Percentiles rank a stretch among this genome's conserved stretches.
Conservation (phyloP, 352 stramenopile species). For the Phytophthora parvispora region DNA sequence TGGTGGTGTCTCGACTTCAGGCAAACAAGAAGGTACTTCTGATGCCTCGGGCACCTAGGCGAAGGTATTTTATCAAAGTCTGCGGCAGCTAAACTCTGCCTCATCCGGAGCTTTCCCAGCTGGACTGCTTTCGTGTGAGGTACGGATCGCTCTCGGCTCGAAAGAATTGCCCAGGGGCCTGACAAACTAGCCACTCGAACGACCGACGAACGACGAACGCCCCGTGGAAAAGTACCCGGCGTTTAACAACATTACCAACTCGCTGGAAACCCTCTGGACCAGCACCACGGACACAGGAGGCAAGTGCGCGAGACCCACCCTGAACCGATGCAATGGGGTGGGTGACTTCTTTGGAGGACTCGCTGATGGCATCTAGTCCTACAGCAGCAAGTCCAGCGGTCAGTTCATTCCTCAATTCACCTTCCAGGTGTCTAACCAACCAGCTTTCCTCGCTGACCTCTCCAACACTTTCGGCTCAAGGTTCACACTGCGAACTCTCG, state of each 20-base stretch:
- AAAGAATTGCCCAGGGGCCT: constrained; percentile 12
- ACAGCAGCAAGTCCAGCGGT: background rate
- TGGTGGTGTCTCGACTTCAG: background rate
- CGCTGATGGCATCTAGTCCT: background rate
- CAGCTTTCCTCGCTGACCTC: constrained; percentile 12
- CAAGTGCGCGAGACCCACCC: constrained; percentile 14
- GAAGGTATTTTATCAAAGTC: too few species aligned
- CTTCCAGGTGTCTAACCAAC: constrained; percentile 36
- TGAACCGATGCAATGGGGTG: constrained; percentile 6
- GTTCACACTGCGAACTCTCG: background rate
- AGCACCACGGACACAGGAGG: constrained; percentile 3
- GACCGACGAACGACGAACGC: background rate
- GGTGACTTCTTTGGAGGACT: background rate
- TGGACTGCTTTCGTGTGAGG: background rate
- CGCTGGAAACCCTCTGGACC: constrained; percentile 3
- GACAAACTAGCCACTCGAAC: constrained; percentile 14
- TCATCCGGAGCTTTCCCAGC: too few species aligned
- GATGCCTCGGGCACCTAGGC: too few species aligned
- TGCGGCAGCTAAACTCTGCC: too few species aligned
- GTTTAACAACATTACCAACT: constrained; percentile 36
- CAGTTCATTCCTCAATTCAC: constrained; percentile 51
- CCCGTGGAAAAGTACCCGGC: constrained; percentile 16
- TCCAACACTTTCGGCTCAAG: background rate
- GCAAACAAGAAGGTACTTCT: background rate
- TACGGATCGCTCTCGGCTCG: constrained; percentile 13